Percentiles rank a stretch among this genome's conserved stretches.
These are phyloP conservation scores for Tothia fuscella DNA, from an alignment of 2,329 filamentous ascomycete genomes.

Conservation along the genomic window DNA sequence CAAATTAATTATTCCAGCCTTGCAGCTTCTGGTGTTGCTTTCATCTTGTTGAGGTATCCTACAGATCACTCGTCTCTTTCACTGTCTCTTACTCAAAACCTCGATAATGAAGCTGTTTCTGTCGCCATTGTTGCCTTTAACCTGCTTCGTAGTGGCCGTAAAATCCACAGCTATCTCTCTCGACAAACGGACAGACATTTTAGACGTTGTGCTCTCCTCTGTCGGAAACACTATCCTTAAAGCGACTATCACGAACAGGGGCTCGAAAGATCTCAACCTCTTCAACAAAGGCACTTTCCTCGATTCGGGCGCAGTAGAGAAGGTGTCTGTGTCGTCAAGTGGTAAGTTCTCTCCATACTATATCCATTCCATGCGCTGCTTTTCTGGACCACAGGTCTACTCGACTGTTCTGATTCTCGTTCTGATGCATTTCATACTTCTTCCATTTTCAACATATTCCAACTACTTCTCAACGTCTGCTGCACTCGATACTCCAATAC, in stretches of 20 bases:
- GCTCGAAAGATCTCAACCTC: slow-evolving; percentile 37
- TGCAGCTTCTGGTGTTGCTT: background rate
- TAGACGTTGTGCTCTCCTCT: slow-evolving; percentile 5
- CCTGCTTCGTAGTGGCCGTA: background rate
- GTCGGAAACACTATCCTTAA: slow-evolving; percentile 42
- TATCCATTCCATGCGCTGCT: too few relatives aligned
- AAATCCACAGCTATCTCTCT: slow-evolving; percentile 2
- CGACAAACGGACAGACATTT: background rate
- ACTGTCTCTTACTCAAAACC: background rate
- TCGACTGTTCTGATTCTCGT: too few relatives aligned
- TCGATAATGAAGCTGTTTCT: background rate
- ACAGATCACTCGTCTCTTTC: background rate
- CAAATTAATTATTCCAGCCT: too few relatives aligned
- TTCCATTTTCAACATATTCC: too few relatives aligned
- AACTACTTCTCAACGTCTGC: too few relatives aligned
- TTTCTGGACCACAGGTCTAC: too few relatives aligned
- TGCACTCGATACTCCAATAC: too few relatives aligned
- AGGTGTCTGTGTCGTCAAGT: slow-evolving; percentile 38
- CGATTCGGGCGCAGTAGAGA: slow-evolving; percentile 37
- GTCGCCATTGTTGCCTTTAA: too few relatives aligned
- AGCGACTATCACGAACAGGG: slow-evolving; percentile 42
- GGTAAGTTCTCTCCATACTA: too few relatives aligned
- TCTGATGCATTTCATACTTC: too few relatives aligned
- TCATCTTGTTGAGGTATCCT: background rate
- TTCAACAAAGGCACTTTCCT: slow-evolving; percentile 44